Evolutionary conservation across 768 basidiomycete genomes (phyloP).

Genomic region (Collybia sp.): DNA sequence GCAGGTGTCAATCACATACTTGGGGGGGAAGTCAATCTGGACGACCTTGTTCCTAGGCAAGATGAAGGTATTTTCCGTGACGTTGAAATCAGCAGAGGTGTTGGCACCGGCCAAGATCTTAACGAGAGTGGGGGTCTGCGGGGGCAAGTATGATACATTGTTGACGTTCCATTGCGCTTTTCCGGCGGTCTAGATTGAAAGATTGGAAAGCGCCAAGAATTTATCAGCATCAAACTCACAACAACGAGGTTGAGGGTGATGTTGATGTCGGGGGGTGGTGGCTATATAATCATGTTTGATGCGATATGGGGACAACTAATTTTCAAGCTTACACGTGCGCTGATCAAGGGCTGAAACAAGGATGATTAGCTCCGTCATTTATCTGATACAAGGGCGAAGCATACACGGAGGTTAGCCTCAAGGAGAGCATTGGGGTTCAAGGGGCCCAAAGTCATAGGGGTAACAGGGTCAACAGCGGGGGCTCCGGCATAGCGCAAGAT

Average conservation of each 20-base stretch:
- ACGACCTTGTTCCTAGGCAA: slow-evolving; percentile 31
- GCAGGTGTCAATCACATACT: slow-evolving; percentile 5
- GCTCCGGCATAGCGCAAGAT: neutral
- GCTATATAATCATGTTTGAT: no score
- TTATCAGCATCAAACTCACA: slow-evolving; percentile 4
- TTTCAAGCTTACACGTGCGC: no score
- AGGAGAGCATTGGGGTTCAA: slow-evolving; percentile 19
- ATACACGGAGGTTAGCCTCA: slow-evolving; percentile 27
- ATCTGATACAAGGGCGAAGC: neutral
- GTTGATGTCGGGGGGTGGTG: slow-evolving; percentile 13
- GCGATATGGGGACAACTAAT: no score
- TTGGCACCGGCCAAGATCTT: slow-evolving; percentile 1
- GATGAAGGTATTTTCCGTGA: slow-evolving; percentile 32
- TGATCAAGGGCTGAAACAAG: no score
- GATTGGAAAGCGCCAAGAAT: neutral
- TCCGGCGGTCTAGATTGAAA: slow-evolving; percentile 10
- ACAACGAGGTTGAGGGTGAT: slow-evolving; percentile 19
- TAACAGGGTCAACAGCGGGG: neutral
- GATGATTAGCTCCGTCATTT: no score
- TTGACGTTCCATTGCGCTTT: slow-evolving; percentile 28
- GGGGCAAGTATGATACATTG: slow-evolving; percentile 17
- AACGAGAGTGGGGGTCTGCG: slow-evolving; percentile 2
- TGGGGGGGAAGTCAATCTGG: slow-evolving; percentile 29
- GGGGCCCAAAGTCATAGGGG: neutral
- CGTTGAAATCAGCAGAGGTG: slow-evolving; percentile 19